These are phyloP conservation scores for Alternaria gansuensis DNA, from an alignment of 2,329 filamentous ascomycete genomes.

Conservation along the genomic window DNA sequence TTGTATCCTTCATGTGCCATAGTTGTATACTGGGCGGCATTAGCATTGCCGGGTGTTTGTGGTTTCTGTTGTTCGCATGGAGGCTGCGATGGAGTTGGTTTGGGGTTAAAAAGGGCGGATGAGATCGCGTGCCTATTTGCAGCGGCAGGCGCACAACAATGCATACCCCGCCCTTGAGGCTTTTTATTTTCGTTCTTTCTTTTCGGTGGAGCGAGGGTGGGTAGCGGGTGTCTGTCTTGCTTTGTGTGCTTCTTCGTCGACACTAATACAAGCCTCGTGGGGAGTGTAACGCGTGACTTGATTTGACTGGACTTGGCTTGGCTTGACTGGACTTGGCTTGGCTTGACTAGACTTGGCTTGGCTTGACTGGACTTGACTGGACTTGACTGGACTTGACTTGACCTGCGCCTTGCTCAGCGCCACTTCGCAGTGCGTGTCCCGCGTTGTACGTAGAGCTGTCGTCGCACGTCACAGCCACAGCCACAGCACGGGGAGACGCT, in stretches of 20 bases:
- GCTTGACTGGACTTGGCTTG: no score
- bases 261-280: background rate
- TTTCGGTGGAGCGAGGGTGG: background rate
- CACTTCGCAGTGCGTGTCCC: background rate
- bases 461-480: slow-evolving; percentile 21
- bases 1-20: slow-evolving; percentile 34
- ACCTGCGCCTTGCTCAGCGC: no score
- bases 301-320: no score
- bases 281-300: background rate
- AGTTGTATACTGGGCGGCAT: slow-evolving; percentile 31
- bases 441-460: background rate
- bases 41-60: slow-evolving; percentile 40
- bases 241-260: background rate
- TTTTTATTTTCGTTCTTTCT: background rate
- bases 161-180: slow-evolving; percentile 1
- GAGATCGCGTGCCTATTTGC: slow-evolving; percentile 13
- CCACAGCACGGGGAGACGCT: slow-evolving; percentile 23
- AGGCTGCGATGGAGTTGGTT: slow-evolving; percentile 8
- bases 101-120: slow-evolving; percentile 18
- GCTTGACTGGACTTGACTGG: no score
- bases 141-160: slow-evolving; percentile 8
- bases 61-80: background rate
- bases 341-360: background rate
- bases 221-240: background rate
- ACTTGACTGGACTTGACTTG: background rate